These are phyloP conservation scores for Hypoxylon sp. DNA, from an alignment of 2,329 filamentous ascomycete species.

Conservation along the genomic window DNA sequence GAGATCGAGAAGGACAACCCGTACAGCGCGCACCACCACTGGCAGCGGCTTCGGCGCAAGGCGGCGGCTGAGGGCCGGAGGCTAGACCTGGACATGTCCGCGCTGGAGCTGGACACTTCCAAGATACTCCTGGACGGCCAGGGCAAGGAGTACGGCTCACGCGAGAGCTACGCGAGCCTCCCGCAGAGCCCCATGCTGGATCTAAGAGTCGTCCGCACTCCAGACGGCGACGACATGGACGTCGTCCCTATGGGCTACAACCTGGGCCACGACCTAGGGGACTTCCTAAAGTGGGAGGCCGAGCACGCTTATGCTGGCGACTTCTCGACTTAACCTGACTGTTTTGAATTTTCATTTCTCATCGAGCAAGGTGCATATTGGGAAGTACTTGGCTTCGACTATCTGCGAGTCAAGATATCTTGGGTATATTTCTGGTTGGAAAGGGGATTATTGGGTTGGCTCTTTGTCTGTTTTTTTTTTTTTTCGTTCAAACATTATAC, in stretches of 20 bases:
- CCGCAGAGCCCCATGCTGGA: slow-evolving; percentile 61
- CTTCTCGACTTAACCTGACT: slow-evolving; percentile 24
- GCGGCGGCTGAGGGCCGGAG: slow-evolving; percentile 22
- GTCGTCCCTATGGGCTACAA: slow-evolving; percentile 68
- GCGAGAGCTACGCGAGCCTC: slow-evolving; percentile 53
- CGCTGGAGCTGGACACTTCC: slow-evolving; percentile 22
- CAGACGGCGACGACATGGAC: slow-evolving; percentile 49
- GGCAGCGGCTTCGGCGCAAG: slow-evolving; percentile 32
- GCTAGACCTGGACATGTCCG: slow-evolving; percentile 25
- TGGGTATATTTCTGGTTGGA: background rate
- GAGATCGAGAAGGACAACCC: slow-evolving; percentile 42
- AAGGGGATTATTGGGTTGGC: slow-evolving; percentile 17
- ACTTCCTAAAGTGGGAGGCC: slow-evolving; percentile 66
- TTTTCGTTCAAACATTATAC: too few species aligned
- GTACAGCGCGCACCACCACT: slow-evolving; percentile 39
- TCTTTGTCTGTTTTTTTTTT: background rate
- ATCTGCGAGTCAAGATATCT: too few species aligned
- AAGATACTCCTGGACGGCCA: slow-evolving; percentile 22
- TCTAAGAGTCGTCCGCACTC: slow-evolving; percentile 52
- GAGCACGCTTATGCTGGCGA: slow-evolving; percentile 55
- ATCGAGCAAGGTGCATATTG: slow-evolving; percentile 19
- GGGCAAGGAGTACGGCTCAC: slow-evolving; percentile 36
- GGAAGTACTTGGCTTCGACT: slow-evolving; percentile 5
- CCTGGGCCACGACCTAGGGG: slow-evolving; percentile 64
- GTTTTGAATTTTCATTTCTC: slow-evolving; percentile 11